Evolutionary conservation across 768 basidiomycete genomes (phyloP).

Genomic region (Panaeolus papilionaceus): DNA sequence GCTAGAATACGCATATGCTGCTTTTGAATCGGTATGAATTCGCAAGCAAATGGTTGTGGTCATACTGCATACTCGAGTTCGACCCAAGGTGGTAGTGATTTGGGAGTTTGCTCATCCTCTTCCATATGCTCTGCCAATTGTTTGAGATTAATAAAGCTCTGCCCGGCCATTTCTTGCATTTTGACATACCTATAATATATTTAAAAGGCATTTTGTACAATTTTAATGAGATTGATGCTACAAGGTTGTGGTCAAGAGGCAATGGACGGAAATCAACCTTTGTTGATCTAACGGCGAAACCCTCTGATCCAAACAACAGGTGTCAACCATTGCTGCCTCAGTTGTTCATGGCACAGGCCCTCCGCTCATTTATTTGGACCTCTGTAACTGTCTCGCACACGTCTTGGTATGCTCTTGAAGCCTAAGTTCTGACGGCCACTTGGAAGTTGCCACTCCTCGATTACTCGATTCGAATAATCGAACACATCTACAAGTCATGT

Average conservation of each 20-base stretch:
- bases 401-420: not conserved
- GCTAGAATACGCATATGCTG: slow-evolving; percentile 88
- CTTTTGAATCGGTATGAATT: slow-evolving; percentile 2
- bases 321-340: not conserved
- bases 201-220: slow-evolving; percentile 46
- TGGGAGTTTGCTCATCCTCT: slow-evolving; percentile 80
- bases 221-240: not conserved
- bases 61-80: slow-evolving; percentile 87
- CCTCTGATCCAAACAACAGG: not conserved
- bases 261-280: not conserved
- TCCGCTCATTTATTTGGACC: not conserved
- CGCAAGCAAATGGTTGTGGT: slow-evolving; percentile 10
- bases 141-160: slow-evolving; percentile 15
- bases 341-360: not conserved
- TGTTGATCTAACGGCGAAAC: not conserved
- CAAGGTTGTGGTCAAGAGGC: not conserved
- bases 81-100: slow-evolving; percentile 87
- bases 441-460: no score
- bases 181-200: slow-evolving; percentile 60
- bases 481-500: no score
- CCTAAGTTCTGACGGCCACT: not conserved
- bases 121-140: slow-evolving; percentile 87
- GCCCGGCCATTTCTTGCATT: not conserved
- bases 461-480: no score
- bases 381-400: not conserved